These are phyloP conservation scores for Scenedesmus sp. DNA, from an alignment of 163 green algal genomes.

Conservation along the genomic window DNA sequence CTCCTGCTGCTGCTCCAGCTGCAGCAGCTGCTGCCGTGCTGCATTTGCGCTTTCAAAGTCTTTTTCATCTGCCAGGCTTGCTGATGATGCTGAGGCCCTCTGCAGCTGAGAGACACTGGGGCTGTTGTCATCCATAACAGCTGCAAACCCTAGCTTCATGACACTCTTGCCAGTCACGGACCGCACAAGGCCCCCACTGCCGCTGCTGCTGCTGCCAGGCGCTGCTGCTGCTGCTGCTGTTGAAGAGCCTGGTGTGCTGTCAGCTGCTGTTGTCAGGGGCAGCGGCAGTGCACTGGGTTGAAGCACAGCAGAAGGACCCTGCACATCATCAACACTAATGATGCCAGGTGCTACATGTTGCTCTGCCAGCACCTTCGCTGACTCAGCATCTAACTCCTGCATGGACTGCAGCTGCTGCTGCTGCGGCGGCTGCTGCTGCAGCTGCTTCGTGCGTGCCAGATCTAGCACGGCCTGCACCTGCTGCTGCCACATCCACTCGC, in stretches of 20 bases:
- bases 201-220: constrained; percentile 14
- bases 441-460: not conserved
- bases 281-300: not conserved
- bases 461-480: not conserved
- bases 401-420: constrained; percentile 26
- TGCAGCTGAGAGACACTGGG: not conserved
- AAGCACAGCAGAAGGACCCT: not conserved
- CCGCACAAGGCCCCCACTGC: not conserved
- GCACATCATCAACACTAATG: not conserved
- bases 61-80: not conserved
- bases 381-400: not conserved
- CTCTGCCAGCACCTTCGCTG: not conserved
- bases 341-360: not conserved
- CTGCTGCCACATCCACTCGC: not conserved
- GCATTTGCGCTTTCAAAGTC: not conserved
- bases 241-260: not conserved
- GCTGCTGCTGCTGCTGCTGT: constrained; percentile 23
- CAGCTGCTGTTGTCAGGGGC: not conserved
- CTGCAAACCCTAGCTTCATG: not conserved
- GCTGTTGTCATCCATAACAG: not conserved
- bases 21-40: constrained; percentile 2
- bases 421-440: not conserved
- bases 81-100: not conserved
- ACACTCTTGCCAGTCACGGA: constrained; percentile 3
- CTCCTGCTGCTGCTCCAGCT: constrained; percentile 2